Conservation (phyloP, 1,139 yeast species). For the Hyphopichia buzzinii region DNA sequence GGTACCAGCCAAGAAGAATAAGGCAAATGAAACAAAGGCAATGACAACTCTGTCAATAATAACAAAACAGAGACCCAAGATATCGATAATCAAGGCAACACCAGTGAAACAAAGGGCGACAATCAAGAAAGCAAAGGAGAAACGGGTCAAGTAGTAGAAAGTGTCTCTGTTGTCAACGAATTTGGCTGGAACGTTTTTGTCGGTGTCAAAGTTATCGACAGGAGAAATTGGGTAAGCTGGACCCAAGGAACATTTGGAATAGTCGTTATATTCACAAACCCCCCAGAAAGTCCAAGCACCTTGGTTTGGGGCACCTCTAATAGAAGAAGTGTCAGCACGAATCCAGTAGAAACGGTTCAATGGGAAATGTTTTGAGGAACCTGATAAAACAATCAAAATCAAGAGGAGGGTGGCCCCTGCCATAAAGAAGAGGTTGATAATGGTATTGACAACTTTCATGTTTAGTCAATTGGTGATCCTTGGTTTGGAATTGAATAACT, state of each 20-base stretch:
- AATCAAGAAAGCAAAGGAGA: conserved; percentile 65
- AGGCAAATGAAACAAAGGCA: conserved; percentile 50
- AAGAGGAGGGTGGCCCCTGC: conserved; percentile 58
- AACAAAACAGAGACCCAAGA: conserved; percentile 44
- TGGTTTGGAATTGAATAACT: too few species aligned
- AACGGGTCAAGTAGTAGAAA: conserved; percentile 68
- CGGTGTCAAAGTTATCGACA: conserved; percentile 61
- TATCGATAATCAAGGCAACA: conserved; percentile 38
- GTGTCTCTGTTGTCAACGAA: conserved; percentile 57
- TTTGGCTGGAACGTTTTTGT: conserved; percentile 48
- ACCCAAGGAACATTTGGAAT: conserved; percentile 44
- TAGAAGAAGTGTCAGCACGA: conserved; percentile 61
- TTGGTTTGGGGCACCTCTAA: conserved; percentile 48
- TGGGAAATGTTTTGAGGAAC: conserved; percentile 60
- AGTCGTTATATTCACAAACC: conserved; percentile 49
- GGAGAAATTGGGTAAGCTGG: conserved; percentile 73
- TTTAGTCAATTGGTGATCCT: background rate
- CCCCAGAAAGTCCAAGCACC: conserved; percentile 89
- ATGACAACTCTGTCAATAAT: conserved; percentile 54
- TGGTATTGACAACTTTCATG: conserved; percentile 36
- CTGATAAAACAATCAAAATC: conserved; percentile 63
- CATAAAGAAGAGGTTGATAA: conserved; percentile 40
- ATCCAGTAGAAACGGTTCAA: conserved; percentile 69
- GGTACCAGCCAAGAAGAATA: conserved; percentile 56
- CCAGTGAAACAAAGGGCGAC: conserved; percentile 56